These are phyloP conservation scores for Coemansia sp. DNA, from an alignment of 192 early-diverging fungal species.

Conservation along the genomic window DNA sequence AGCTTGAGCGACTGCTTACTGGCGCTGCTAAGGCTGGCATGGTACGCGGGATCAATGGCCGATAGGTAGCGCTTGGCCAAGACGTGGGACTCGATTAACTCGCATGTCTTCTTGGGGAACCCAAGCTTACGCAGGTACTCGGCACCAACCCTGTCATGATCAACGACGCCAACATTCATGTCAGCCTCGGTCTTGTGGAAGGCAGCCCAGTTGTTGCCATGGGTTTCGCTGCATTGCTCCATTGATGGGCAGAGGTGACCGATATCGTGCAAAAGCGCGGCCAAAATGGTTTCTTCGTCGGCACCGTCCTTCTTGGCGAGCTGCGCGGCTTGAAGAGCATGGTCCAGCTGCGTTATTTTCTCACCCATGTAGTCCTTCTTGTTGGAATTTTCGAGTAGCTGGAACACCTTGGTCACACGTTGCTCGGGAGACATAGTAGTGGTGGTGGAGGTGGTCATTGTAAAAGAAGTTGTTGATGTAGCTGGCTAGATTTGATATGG, in stretches of 20 bases:
- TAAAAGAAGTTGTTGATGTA: background rate
- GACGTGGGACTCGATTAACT: constrained; percentile 61
- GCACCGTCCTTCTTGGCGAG: constrained; percentile 44
- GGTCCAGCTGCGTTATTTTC: constrained; percentile 59
- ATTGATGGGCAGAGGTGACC: constrained; percentile 59
- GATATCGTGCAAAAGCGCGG: constrained; percentile 62
- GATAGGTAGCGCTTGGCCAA: constrained; percentile 63
- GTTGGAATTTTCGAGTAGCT: constrained; percentile 54
- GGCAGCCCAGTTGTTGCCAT: background rate
- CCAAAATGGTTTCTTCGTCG: constrained; percentile 58
- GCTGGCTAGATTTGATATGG: background rate
- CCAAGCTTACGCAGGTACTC: constrained; percentile 60
- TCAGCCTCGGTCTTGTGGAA: background rate
- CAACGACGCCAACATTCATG: constrained; percentile 50
- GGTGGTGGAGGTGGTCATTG: background rate
- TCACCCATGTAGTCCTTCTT: constrained; percentile 61
- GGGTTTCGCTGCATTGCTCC: constrained; percentile 14
- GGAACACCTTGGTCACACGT: constrained; percentile 45
- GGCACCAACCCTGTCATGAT: constrained; percentile 60
- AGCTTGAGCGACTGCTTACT: constrained; percentile 61
- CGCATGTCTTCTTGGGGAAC: constrained; percentile 56
- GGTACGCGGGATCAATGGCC: constrained; percentile 52
- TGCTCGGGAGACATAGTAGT: constrained; percentile 3
- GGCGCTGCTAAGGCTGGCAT: constrained; percentile 51
- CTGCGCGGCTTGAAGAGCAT: constrained; percentile 60